Evolutionary conservation across 2,329 filamentous ascomycete genomes (phyloP).

Genomic region (Fusarium miscanthi): DNA sequence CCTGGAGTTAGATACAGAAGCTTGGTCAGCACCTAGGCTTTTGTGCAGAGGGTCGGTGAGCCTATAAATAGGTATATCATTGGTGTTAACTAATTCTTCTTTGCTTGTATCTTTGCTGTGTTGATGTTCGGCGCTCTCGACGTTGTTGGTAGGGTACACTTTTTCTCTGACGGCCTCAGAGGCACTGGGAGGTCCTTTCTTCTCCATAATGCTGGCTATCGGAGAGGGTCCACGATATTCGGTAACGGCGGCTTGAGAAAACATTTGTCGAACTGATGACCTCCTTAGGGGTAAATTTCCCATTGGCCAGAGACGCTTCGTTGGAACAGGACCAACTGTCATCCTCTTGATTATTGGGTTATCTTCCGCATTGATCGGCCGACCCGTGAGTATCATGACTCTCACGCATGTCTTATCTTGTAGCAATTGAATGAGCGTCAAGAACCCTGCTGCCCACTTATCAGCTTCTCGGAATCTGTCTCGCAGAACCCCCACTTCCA

Average conservation of each 20-base stretch:
- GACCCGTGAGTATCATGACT: neutral
- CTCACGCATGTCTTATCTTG: neutral
- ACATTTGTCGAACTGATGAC: neutral
- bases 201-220: accelerated
- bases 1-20: neutral
- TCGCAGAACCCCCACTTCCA: neutral
- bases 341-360: accelerated
- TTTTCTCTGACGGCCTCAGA: no score
- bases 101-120: no score
- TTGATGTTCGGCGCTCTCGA: no score
- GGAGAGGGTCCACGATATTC: accelerated
- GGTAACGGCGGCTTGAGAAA: accelerated
- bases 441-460: neutral
- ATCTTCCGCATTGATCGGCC: neutral
- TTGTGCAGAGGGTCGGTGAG: accelerated
- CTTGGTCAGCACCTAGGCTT: neutral
- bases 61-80: accelerated
- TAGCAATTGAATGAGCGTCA: accelerated
- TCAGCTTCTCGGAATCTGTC: neutral
- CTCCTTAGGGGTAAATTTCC: accelerated
- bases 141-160: no score
- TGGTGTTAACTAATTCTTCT: no score
- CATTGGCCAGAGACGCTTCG: accelerated
- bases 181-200: neutral
- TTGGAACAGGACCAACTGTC: accelerated